Evolutionary conservation across 2,329 filamentous ascomycete genomes (phyloP), one percentile per base, ranked within the genome.

Genomic region (Diaporthe citri): DNA sequence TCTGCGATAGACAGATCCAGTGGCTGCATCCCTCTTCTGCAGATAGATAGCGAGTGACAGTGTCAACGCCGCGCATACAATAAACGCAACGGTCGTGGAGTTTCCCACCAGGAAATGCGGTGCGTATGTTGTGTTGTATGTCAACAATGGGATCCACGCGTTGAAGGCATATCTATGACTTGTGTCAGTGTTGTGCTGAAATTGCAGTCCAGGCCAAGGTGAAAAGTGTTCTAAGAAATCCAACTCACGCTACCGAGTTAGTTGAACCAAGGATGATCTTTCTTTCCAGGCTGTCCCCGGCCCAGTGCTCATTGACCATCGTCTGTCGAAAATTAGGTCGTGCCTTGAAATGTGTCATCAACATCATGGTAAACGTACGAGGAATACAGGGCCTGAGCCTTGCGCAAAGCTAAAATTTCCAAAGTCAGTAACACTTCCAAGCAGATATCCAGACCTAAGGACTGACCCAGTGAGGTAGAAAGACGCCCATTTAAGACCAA

Each of bases 231-330:
- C 28, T 36, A 1, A n/a, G 52, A 12, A 57, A 34, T 31, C 31
- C 2, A 12, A 69, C 75, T 66, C 39, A 79, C 36, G 79, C 79
- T 8, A 80, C 76, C 0, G 78, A 78, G n/a, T 80, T 80, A 17
- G 79, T 80, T 0, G 77, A 78, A 1, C 78, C 79, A 0, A 80
- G 74, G 10, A 80, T 79, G 36, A 80, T 77, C 15, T 76, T 80
- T 34, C 79, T 76, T 34, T 80, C 78, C 52, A 79, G 62, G 13
- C 74, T 76, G 69, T 80, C 78, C 1, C 74, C 70, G 0, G 77
- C 78, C 64, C 78, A 79, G 17, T 76, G 75, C 72, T 80, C 79
- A 43, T 80, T 80, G 22, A 80, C 79, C 79, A 80, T 79, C 0
- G 78, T 80, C 75, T 76, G 39, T 13, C 3, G 8, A 15, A 0